Evolutionary conservation across 1,284 basidiomycete genomes (phyloP).

Genomic region (Fomitopsis betulina): DNA sequence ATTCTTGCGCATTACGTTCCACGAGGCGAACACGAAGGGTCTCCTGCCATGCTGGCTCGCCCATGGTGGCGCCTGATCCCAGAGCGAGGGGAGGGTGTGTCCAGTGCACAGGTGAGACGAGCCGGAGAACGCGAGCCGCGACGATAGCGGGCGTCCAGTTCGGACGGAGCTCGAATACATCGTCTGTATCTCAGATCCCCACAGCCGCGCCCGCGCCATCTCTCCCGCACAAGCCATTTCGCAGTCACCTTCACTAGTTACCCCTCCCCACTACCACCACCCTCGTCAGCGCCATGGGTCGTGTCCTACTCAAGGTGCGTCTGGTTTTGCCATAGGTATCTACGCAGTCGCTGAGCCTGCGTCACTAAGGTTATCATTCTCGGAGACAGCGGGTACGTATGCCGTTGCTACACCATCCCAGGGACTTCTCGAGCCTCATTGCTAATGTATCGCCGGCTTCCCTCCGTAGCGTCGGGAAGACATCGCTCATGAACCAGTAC

Average conservation of each 20-base stretch:
- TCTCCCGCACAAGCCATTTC: constrained; percentile 12
- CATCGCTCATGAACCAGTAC: constrained; percentile 99
- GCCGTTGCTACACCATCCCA: constrained; percentile 8
- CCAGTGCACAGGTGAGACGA: constrained; percentile 9
- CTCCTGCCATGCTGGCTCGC: constrained; percentile 80
- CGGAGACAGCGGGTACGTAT: constrained; percentile 88
- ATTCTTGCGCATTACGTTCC: constrained; percentile 73
- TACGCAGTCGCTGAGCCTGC: constrained; percentile 11
- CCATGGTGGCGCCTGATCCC: constrained; percentile 40
- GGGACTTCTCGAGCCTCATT: constrained; percentile 3
- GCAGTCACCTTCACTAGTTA: constrained; percentile 9
- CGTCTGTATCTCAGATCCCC: constrained; percentile 16
- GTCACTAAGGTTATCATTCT: constrained; percentile 89
- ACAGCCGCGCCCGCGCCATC: constrained; percentile 13
- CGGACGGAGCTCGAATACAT: constrained; percentile 18
- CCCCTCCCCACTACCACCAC: constrained; percentile 12
- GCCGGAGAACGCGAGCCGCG: constrained; percentile 14
- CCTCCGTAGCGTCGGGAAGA: constrained; percentile 88
- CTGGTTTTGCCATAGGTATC: background rate
- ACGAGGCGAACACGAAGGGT: constrained; percentile 69
- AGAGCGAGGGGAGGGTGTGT: background rate
- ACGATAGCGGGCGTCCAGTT: constrained; percentile 14
- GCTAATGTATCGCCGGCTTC: constrained; percentile 4
- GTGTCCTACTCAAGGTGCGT: constrained; percentile 91
- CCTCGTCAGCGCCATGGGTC: constrained; percentile 53